Percentiles rank a stretch among this genome's conserved stretches.
Conservation (phyloP, 1,284 basidiomycete genomes). For the Ceratobasidium sp. region DNA sequence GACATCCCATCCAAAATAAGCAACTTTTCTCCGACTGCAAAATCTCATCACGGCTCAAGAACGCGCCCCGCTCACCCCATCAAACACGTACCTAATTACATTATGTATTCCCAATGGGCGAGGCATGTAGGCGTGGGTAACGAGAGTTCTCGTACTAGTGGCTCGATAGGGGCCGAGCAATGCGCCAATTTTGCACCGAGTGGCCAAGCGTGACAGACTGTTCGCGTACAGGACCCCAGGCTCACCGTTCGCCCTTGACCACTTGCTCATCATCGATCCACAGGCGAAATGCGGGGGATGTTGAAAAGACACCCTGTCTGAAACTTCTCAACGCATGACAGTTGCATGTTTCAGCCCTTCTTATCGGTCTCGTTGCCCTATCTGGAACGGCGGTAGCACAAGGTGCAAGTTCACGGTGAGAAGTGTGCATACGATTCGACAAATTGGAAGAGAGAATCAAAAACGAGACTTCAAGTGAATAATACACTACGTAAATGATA, state of each 20-base stretch:
- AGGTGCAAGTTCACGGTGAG: neutral
- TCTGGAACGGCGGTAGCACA: neutral
- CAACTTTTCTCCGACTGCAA: no score
- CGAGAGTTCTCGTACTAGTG: neutral
- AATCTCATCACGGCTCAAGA: no score
- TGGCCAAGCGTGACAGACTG: neutral
- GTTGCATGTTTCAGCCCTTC: conserved; percentile 2
- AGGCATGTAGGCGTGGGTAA: no score
- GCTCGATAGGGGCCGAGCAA: conserved; percentile 4
- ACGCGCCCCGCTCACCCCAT: neutral
- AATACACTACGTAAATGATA: conserved; percentile 37
- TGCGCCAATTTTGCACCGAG: conserved; percentile 9
- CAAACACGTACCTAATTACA: conserved; percentile 13
- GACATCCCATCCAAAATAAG: no score
- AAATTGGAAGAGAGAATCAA: neutral
- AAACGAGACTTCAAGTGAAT: conserved; percentile 9
- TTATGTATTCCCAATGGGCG: neutral
- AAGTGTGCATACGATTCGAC: neutral
- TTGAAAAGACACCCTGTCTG: neutral
- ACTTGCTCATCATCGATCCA: neutral
- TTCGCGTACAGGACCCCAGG: conserved; percentile 5
- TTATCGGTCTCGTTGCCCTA: neutral
- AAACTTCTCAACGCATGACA: neutral
- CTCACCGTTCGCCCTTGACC: conserved; percentile 7
- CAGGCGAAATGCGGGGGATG: neutral